Conservation (phyloP, 768 basidiomycete species). For the Podaxis sp. region DNA sequence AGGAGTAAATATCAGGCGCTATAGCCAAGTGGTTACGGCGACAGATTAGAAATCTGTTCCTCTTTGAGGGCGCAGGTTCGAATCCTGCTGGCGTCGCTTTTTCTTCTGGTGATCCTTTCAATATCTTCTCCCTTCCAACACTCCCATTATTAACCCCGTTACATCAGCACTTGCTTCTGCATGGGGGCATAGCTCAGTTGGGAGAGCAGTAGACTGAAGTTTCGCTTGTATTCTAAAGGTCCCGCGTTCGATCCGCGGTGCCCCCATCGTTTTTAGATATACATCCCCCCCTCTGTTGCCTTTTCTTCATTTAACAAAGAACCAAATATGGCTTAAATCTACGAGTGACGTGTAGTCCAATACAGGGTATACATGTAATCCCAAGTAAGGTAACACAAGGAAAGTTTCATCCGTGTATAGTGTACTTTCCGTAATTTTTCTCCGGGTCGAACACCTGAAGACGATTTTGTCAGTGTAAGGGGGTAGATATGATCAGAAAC, state of each 20-base stretch:
- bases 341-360: no score
- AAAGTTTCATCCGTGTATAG: constrained; percentile 47
- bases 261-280: constrained; percentile 46
- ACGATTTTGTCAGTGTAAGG: not conserved
- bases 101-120: not conserved
- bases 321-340: no score
- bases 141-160: no score
- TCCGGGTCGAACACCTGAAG: constrained; percentile 87
- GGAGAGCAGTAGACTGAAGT: constrained; percentile 76
- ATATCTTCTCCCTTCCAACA: no score
- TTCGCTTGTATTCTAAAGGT: constrained; percentile 55
- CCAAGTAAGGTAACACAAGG: not conserved
- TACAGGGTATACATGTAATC: no score
- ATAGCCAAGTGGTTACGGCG: constrained; percentile 82
- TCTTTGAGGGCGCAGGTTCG: constrained; percentile 65
- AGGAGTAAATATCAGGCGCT: constrained; percentile 46
- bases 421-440: constrained; percentile 92
- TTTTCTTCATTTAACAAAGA: no score
- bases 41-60: constrained; percentile 76
- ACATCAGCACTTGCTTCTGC: no score
- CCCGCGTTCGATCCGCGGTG: constrained; percentile 79
- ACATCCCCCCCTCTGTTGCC: not conserved
- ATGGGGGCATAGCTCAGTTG: constrained; percentile 70
- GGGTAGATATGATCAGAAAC: constrained; percentile 5
- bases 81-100: constrained; percentile 21